phyloP scores from a whole-genome alignment of 208 protist genomes.

The Trypanosoma brucei region DNA sequence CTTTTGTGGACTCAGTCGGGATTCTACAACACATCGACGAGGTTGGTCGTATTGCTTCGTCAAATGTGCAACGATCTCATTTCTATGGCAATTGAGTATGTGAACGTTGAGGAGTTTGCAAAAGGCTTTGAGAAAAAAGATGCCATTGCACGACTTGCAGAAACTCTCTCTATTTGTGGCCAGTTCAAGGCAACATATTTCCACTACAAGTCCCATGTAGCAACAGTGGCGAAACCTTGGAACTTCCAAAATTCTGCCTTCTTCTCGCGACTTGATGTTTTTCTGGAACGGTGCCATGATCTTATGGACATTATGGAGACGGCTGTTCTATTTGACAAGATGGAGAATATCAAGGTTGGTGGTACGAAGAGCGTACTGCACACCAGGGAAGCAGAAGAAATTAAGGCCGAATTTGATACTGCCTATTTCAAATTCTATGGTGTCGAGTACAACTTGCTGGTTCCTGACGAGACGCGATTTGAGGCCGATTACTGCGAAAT shows the following conservation, averaged over 20 bases:
- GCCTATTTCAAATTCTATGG: conserved; percentile 76
- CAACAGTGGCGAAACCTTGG: conserved; percentile 80
- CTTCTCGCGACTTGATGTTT: conserved; percentile 93
- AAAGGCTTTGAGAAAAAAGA: conserved; percentile 93
- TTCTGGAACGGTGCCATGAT: conserved; percentile 96
- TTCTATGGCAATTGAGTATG: conserved; percentile 81
- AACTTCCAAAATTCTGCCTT: conserved; percentile 92
- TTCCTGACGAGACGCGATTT: conserved; percentile 92
- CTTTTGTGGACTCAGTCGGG: conserved; percentile 92
- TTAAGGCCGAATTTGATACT: conserved; percentile 84
- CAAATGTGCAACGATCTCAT: conserved; percentile 95
- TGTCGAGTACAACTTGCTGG: conserved; percentile 93
- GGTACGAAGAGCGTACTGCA: conserved; percentile 91
- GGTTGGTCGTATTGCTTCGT: conserved; percentile 92
- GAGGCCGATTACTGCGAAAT: conserved; percentile 92
- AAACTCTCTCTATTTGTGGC: conserved; percentile 80
- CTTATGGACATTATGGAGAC: conserved; percentile 93
- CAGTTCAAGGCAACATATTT: conserved; percentile 94
- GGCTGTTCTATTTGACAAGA: conserved; percentile 93
- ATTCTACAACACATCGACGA: conserved; percentile 91
- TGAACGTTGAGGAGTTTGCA: conserved; percentile 89
- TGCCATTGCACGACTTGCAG: conserved; percentile 86
- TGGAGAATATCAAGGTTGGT: conserved; percentile 95
- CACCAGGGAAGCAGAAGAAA: conserved; percentile 83
- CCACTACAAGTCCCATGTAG: conserved; percentile 90